Conservation (phyloP, 169 alveolate genomes). For the Blepharisma undulans region DNA sequence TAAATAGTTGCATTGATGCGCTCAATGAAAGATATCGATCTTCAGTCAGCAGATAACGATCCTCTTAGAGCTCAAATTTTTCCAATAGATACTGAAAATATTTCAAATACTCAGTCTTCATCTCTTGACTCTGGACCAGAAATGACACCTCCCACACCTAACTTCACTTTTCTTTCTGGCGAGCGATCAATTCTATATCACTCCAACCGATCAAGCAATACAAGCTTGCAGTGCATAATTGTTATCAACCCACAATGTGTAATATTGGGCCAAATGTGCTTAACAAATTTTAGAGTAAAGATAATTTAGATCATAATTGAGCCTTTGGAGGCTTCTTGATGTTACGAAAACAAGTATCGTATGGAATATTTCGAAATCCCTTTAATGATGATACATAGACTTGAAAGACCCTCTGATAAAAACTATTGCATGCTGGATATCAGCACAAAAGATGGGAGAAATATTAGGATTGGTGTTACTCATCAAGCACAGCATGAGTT, state of each 20-base stretch:
- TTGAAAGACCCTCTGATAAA: constrained; percentile 22
- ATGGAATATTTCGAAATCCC: constrained; percentile 36
- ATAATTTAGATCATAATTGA: neutral
- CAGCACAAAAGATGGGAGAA: constrained; percentile 37
- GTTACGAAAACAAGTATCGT: neutral
- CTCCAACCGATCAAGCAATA: neutral
- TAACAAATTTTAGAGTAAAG: neutral
- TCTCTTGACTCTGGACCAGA: neutral
- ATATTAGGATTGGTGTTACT: neutral
- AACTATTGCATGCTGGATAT: neutral
- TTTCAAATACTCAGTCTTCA: neutral
- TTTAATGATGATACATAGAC: neutral
- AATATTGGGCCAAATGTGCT: neutral
- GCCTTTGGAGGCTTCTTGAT: neutral
- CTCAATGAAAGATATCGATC: neutral
- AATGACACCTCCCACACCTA: neutral
- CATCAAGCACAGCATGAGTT: neutral
- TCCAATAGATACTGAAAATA: neutral
- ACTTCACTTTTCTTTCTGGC: neutral
- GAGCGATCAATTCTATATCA: neutral
- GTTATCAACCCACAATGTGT: neutral
- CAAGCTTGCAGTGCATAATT: neutral
- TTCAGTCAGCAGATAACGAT: neutral
- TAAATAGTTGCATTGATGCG: neutral
- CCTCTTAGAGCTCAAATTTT: neutral